These are phyloP conservation scores for Penicillium odoratum DNA, from an alignment of 495 filamentous ascomycete genomes.

Conservation along the genomic window DNA sequence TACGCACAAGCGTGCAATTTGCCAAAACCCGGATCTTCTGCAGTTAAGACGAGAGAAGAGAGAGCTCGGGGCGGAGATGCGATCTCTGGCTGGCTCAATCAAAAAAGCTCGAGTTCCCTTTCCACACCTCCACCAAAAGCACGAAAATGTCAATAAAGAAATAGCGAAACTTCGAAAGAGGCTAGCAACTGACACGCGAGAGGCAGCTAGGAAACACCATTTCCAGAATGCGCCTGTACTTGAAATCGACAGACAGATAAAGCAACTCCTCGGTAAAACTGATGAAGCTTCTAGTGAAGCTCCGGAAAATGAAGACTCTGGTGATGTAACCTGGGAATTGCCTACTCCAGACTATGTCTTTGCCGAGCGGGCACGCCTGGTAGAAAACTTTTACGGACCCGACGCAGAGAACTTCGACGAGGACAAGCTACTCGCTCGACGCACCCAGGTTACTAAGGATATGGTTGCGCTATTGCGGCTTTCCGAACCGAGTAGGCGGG, in stretches of 20 bases:
- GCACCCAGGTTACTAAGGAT: slow-evolving; percentile 33
- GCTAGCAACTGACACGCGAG: slow-evolving; percentile 20
- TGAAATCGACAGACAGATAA: slow-evolving; percentile 31
- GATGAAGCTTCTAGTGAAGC: slow-evolving; percentile 14
- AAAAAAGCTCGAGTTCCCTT: slow-evolving; percentile 24
- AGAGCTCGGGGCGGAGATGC: slow-evolving; percentile 31
- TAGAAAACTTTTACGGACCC: slow-evolving; percentile 32
- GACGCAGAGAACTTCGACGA: slow-evolving; percentile 27
- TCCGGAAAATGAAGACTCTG: slow-evolving; percentile 20
- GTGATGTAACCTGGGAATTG: slow-evolving; percentile 22
- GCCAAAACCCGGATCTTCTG: slow-evolving; percentile 23
- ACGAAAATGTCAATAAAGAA: slow-evolving; percentile 23
- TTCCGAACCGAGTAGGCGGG: slow-evolving; percentile 24
- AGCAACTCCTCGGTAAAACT: slow-evolving; percentile 25
- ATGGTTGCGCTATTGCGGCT: slow-evolving; percentile 25
- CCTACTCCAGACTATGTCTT: slow-evolving; percentile 27
- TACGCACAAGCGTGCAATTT: slow-evolving; percentile 24
- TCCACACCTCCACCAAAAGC: slow-evolving; percentile 27
- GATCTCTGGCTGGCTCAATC: slow-evolving; percentile 28
- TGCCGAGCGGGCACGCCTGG: slow-evolving; percentile 25
- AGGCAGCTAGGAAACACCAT: slow-evolving; percentile 34
- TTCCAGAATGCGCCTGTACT: slow-evolving; percentile 27
- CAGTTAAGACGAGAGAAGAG: slow-evolving; percentile 30
- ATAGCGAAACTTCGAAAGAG: slow-evolving; percentile 26
- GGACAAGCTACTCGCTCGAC: slow-evolving; percentile 26